These are phyloP conservation scores for Fagopyrum tataricum DNA, from an alignment of 148 eudicot genomes.

Conservation along the genomic window DNA sequence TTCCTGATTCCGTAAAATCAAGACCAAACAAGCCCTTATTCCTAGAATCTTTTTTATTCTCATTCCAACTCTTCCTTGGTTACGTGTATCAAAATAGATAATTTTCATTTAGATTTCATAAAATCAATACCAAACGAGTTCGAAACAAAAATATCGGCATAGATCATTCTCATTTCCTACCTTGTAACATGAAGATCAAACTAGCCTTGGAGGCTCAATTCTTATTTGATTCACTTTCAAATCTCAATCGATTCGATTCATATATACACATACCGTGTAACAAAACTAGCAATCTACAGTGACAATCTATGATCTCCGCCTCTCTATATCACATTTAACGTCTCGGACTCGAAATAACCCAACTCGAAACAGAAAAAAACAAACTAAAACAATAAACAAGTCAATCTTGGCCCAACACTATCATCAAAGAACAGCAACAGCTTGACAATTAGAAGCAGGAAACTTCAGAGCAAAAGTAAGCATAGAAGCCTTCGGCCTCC, in stretches of 20 bases:
- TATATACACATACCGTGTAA: not conserved
- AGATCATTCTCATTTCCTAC: no score
- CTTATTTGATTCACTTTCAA: not conserved
- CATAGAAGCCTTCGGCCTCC: conserved; percentile 8
- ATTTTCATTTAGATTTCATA: no score
- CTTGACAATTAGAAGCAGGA: not conserved
- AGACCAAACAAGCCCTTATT: no score
- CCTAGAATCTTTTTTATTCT: no score
- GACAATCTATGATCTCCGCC: not conserved
- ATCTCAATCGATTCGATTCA: not conserved
- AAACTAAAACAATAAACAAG: not conserved
- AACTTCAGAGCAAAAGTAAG: conserved; percentile 11
- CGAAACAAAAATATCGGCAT: no score
- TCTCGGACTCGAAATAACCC: not conserved
- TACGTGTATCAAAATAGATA: no score
- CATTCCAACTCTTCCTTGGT: no score
- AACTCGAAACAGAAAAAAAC: not conserved
- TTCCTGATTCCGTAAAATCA: no score
- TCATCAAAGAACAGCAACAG: conserved; percentile 7
- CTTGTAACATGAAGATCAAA: no score
- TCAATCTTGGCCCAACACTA: not conserved
- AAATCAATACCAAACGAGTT: no score
- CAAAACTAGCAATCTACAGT: not conserved
- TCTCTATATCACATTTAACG: not conserved
- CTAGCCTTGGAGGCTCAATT: no score